Evolutionary conservation across 78 protist genomes (phyloP).

Genomic region (Fonticula alba): DNA sequence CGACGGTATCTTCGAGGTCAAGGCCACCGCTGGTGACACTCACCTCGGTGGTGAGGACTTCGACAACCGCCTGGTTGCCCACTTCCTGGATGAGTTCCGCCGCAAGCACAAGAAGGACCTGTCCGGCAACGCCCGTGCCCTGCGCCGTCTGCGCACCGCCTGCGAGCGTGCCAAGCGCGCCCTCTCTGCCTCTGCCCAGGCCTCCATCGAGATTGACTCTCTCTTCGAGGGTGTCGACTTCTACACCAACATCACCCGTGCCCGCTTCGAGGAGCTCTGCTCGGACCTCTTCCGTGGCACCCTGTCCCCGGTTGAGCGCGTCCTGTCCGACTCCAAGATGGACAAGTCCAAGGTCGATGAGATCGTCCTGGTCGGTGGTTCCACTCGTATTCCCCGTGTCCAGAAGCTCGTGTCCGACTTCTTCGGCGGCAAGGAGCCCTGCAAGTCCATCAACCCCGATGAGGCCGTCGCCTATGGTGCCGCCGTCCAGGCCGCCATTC

Average conservation of each 20-base stretch:
- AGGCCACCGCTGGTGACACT: slow-evolving; percentile 91
- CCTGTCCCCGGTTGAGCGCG: slow-evolving; percentile 74
- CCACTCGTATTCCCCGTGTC: slow-evolving; percentile 94
- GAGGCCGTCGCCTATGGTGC: slow-evolving; percentile 99
- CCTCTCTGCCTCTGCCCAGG: slow-evolving; percentile 52
- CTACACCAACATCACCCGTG: slow-evolving; percentile 81
- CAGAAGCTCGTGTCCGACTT: slow-evolving; percentile 67
- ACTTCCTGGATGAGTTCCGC: slow-evolving; percentile 65
- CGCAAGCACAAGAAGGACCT: slow-evolving; percentile 64
- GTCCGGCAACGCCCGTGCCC: slow-evolving; percentile 42
- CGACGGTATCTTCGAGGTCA: slow-evolving; percentile 89
- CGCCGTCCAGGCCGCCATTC: slow-evolving; percentile 96
- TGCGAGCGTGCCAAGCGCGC: slow-evolving; percentile 89
- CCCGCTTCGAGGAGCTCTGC: slow-evolving; percentile 87
- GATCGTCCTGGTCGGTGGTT: slow-evolving; percentile 95
- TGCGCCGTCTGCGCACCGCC: slow-evolving; percentile 77
- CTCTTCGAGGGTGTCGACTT: slow-evolving; percentile 89
- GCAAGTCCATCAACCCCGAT: slow-evolving; percentile 85
- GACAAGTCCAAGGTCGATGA: slow-evolving; percentile 57
- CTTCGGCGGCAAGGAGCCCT: slow-evolving; percentile 87
- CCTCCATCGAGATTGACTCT: slow-evolving; percentile 88
- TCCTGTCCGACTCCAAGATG: slow-evolving; percentile 69
- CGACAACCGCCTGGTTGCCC: slow-evolving; percentile 73
- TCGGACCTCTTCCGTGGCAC: slow-evolving; percentile 71
- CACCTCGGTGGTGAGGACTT: slow-evolving; percentile 96